Evolutionary conservation across 768 basidiomycete species (phyloP).

Genomic region (Leucocoprinus leucothites): DNA sequence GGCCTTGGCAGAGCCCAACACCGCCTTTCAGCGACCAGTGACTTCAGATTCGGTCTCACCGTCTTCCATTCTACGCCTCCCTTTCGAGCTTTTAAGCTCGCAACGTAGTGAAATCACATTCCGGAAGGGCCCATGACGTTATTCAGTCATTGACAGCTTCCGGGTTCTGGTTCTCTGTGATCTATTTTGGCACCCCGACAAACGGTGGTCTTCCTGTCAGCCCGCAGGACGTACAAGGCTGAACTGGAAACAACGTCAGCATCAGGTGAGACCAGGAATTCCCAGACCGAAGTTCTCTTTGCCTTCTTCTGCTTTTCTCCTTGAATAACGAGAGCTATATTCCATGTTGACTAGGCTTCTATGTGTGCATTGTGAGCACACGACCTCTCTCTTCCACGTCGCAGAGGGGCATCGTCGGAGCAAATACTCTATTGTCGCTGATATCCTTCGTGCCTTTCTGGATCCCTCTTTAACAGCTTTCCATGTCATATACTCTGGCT

Average conservation of each 20-base stretch:
- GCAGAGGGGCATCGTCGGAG: constrained; percentile 5
- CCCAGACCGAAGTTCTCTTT: not conserved
- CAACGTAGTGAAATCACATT: not conserved
- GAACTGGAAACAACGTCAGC: not conserved
- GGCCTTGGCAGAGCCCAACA: too few species aligned
- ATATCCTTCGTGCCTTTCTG: not conserved
- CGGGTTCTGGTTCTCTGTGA: not conserved
- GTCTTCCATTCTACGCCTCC: too few species aligned
- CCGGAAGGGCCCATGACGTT: not conserved
- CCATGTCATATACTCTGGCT: too few species aligned
- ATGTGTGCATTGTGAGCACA: not conserved
- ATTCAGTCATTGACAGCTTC: not conserved
- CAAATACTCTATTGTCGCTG: not conserved
- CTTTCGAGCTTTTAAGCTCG: too few species aligned
- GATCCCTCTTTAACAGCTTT: too few species aligned
- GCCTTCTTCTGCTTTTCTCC: constrained; percentile 1
- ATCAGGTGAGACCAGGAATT: not conserved
- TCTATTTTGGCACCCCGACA: not conserved
- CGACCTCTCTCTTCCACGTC: not conserved
- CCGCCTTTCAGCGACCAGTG: too few species aligned
- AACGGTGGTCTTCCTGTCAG: not conserved
- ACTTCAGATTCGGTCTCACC: too few species aligned
- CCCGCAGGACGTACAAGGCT: not conserved
- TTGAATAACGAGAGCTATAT: constrained; percentile 2
- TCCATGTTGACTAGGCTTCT: not conserved